Evolutionary conservation across 345 rosid species (phyloP).

Genomic region (Brassica nigra): DNA sequence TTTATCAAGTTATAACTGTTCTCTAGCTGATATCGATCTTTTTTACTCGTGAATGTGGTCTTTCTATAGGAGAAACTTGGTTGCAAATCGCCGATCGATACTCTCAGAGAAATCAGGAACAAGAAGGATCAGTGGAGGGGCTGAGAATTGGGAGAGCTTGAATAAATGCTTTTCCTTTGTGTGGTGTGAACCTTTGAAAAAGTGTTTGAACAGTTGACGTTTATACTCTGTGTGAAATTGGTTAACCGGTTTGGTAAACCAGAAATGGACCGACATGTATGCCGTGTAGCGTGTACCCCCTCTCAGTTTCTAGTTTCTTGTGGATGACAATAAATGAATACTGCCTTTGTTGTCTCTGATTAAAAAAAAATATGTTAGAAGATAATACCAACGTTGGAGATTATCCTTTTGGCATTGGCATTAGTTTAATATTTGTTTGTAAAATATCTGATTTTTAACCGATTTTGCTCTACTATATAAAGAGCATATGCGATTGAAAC

Average conservation of each 20-base stretch:
- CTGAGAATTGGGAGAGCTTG: constrained; percentile 26
- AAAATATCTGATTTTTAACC: no score
- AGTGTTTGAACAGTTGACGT: not conserved
- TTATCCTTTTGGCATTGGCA: no score
- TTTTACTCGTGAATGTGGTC: not conserved
- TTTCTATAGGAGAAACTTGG: constrained; percentile 57
- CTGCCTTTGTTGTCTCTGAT: not conserved
- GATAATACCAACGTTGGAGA: no score
- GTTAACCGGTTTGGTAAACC: constrained; percentile 4
- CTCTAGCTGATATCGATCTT: constrained; percentile 1
- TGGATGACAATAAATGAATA: not conserved
- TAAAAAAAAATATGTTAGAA: not conserved
- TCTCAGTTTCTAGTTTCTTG: constrained; percentile 2
- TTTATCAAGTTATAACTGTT: constrained; percentile 3
- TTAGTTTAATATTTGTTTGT: no score
- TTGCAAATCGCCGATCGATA: constrained; percentile 63
- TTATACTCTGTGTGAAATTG: constrained; percentile 1
- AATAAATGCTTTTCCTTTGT: constrained; percentile 12
- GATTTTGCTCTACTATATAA: no score
- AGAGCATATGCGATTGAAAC: no score
- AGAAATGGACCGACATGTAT: constrained; percentile 19
- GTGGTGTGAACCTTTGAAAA: not conserved
- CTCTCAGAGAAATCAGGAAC: constrained; percentile 61
- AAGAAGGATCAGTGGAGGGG: constrained; percentile 82
- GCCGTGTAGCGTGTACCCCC: not conserved